These are phyloP conservation scores for Salix dunnii DNA, from an alignment of 345 rosid species.

Conservation along the genomic window DNA sequence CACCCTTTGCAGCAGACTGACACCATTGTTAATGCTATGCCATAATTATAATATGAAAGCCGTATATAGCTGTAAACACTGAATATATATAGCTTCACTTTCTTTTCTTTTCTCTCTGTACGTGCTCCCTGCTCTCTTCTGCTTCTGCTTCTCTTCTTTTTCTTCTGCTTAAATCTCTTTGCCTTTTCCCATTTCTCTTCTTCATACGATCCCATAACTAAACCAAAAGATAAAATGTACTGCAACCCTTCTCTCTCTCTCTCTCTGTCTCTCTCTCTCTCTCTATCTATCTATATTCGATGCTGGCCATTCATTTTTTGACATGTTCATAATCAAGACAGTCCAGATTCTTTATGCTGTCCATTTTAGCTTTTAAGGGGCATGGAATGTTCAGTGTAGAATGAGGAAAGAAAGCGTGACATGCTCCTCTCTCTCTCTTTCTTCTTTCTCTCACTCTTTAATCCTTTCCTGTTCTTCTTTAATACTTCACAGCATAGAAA, in stretches of 20 bases:
- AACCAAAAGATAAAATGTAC: neutral
- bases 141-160: constrained; percentile 5
- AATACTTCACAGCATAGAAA: neutral
- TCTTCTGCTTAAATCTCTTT: neutral
- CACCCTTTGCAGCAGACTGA: constrained; percentile 21
- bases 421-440: neutral
- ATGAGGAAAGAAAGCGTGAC: neutral
- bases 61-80: neutral
- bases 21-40: constrained; percentile 26
- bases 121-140: neutral
- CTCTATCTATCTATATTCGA: neutral
- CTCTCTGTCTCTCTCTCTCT: too few species aligned
- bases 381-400: neutral
- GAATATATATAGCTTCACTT: neutral
- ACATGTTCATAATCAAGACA: neutral
- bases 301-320: neutral
- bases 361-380: neutral
- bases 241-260: neutral
- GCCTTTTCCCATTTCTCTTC: neutral
- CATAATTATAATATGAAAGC: constrained; percentile 9
- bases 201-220: neutral
- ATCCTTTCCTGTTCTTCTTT: neutral
- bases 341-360: neutral
- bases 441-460: neutral
- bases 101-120: constrained; percentile 2